Evolutionary conservation across 805 yeast genomes (phyloP), one percentile per base, ranked within the genome.

Genomic region (Starmerella sp.): DNA sequence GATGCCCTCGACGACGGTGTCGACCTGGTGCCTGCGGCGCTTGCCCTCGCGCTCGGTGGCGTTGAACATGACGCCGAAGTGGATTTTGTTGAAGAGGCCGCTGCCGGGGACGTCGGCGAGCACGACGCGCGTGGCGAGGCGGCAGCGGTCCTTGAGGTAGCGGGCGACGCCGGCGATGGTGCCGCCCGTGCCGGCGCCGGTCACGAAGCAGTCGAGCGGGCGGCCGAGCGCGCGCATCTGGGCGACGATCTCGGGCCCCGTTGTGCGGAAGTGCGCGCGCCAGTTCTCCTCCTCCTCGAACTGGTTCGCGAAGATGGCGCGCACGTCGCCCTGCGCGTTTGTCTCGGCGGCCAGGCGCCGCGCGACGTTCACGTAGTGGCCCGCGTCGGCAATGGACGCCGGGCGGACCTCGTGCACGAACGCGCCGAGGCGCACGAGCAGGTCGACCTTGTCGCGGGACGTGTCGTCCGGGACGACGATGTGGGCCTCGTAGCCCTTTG

Each of bases 131-230:
- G 84, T 65, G 0, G 65, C 48, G 0, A 73, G 66, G 15, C 73
- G 64, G 38, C 72, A 66, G 53, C 75, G 79, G 30, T 46, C 49
- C 64, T 82, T 87, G 63, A 91, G 74, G 69, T 75, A 93, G 57
- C 76, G 76, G 3, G 95, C 79, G 32, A 89, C 89, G 54, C 98
- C 98, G n/a, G 95, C 75, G 47, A 91, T 87, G 1, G 98, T 93
- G 55, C 98, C 98, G 51, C 93, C 98, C 0, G 98, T 91, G 10
- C 98, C 98, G 36, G 95, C 86, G 0, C 97, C 97, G 2, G 91
- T 78, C 43, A 93, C 81, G 67, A 91, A 89, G 49, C 75, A 82
- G 66, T 88, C 95, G 8, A 91, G 63, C 1, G 72, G 59, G 9
- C 76, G 71, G 66, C 88, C 95, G 7, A 91, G 63, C 1, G 71